phyloP scores from a whole-genome alignment of 2,329 filamentous ascomycete species.

The Alternaria arbusti region DNA sequence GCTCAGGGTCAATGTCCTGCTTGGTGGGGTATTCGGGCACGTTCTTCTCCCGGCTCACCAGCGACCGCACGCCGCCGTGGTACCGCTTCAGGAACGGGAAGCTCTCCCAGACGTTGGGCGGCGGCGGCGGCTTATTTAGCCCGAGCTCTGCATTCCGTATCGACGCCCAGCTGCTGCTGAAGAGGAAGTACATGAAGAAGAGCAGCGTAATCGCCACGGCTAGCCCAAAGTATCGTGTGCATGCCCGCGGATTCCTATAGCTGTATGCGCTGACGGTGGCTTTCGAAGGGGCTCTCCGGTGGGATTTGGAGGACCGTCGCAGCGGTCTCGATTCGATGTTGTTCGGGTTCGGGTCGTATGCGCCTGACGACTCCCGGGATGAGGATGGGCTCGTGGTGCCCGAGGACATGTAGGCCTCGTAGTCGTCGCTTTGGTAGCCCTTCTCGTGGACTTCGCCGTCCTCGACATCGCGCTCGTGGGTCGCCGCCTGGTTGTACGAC shows the following conservation, averaged over 20 bases:
- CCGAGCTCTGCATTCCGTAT: constrained; percentile 66
- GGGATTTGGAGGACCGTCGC: constrained; percentile 15
- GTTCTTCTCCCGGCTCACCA: constrained; percentile 71
- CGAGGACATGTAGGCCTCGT: constrained; percentile 43
- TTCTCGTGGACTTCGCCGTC: constrained; percentile 50
- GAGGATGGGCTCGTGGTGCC: constrained; percentile 55
- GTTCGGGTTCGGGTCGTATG: constrained; percentile 40
- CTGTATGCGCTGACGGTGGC: constrained; percentile 48
- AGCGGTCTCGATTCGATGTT: constrained; percentile 32
- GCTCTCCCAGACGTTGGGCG: constrained; percentile 80
- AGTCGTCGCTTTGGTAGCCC: constrained; percentile 43
- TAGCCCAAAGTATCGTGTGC: constrained; percentile 80
- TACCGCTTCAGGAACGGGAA: constrained; percentile 88
- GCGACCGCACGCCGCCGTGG: constrained; percentile 80
- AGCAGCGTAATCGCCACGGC: constrained; percentile 72
- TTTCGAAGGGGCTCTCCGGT: constrained; percentile 28
- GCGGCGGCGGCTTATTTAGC: constrained; percentile 65
- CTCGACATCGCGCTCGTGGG: constrained; percentile 41
- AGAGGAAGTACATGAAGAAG: constrained; percentile 77
- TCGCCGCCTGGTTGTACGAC: constrained; percentile 38
- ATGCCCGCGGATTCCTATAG: constrained; percentile 72
- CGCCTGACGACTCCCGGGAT: constrained; percentile 58
- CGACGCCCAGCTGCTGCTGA: constrained; percentile 74
- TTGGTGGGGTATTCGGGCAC: constrained; percentile 81
- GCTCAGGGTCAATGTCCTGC: constrained; percentile 53